Evolutionary conservation across 2,329 filamentous ascomycete genomes (phyloP), one percentile per base, ranked within the genome.

Genomic region (Aspergillus unguis): DNA sequence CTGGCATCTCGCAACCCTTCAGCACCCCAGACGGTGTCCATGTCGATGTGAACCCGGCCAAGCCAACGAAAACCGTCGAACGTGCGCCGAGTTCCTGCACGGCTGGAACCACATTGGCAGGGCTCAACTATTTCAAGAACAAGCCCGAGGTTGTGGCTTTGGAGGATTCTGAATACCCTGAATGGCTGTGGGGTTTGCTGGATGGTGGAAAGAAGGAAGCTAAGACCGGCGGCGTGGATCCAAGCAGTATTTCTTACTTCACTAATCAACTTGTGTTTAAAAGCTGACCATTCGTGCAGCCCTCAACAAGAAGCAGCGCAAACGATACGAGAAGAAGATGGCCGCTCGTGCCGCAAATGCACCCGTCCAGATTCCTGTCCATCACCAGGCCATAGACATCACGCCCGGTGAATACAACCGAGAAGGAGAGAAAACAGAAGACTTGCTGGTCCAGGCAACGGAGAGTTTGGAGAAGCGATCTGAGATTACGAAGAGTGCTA

Each of bases 121-220:
- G 74, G 9, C 63, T 78, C 41, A 75, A 75, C 53, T 77, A 77
- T 60, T 70, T 73, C 51, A 77, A 77, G 61, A 75, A 75, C 59
- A 74, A 76, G 54, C 69, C 73, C 5, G 71, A 75, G 35, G 56
- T 76, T 26, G 48, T 75, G 46, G 75, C 75, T 9, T 55, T 70
- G 62, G 75, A 77, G 50, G 75, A 78, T 56, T 65, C 68, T 38
- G 75, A 77, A 57, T 78, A 78, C 57, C 75, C 75, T 10, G 71
- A 75, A 10, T 78, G 75, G 75, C 56, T 78, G 48, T 78, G 75
- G 75, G 65, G 58, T 4, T 60, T 78, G 52, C 57, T 77, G 53
- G 72, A 74, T 46, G 64, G 70, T 49, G 51, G 61, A n/a, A 66
- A 62, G 51, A 69, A 67, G 43, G 58, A 68, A 27, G 60, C 62